Evolutionary conservation across 352 stramenopile species (phyloP).

Genomic region (Pythium graminicola): DNA sequence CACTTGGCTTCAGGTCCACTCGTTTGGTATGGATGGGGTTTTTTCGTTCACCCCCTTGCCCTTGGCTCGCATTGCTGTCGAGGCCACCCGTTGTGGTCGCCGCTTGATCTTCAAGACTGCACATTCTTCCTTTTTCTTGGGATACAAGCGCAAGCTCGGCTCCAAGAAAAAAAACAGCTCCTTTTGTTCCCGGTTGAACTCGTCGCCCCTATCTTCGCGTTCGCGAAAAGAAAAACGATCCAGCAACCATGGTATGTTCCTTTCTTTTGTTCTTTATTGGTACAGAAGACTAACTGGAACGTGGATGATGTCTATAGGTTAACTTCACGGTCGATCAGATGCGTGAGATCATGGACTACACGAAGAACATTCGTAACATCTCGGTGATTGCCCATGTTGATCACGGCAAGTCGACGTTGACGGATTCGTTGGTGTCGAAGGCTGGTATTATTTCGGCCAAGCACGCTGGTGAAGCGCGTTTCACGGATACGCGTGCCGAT

Average conservation of each 20-base stretch:
- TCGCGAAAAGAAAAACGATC: slow-evolving; percentile 17
- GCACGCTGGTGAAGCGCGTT: slow-evolving; percentile 95
- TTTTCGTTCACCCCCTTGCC: slow-evolving; percentile 15
- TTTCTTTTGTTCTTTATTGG: background rate
- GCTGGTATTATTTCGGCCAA: slow-evolving; percentile 97
- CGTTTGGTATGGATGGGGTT: slow-evolving; percentile 26
- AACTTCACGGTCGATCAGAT: slow-evolving; percentile 99
- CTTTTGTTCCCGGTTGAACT: slow-evolving; percentile 12
- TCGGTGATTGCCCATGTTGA: slow-evolving; percentile 97
- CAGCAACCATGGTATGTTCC: slow-evolving; percentile 25
- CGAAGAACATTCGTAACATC: slow-evolving; percentile 98
- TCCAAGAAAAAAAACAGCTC: slow-evolving; percentile 14
- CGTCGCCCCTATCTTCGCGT: slow-evolving; percentile 9
- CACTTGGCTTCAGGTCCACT: slow-evolving; percentile 20
- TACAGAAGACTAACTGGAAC: no score
- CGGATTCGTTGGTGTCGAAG: slow-evolving; percentile 99
- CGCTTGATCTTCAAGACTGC: slow-evolving; percentile 15
- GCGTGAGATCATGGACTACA: slow-evolving; percentile 97
- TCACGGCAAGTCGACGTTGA: slow-evolving; percentile 99
- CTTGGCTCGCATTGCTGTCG: slow-evolving; percentile 5
- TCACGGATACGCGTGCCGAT: slow-evolving; percentile 99
- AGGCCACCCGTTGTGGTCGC: slow-evolving; percentile 11
- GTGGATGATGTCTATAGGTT: slow-evolving; percentile 61
- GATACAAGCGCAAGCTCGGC: slow-evolving; percentile 19
- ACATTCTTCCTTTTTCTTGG: slow-evolving; percentile 32